phyloP scores from a whole-genome alignment of 176 grass and related monocot genomes.

The Aechmea fasciata region DNA sequence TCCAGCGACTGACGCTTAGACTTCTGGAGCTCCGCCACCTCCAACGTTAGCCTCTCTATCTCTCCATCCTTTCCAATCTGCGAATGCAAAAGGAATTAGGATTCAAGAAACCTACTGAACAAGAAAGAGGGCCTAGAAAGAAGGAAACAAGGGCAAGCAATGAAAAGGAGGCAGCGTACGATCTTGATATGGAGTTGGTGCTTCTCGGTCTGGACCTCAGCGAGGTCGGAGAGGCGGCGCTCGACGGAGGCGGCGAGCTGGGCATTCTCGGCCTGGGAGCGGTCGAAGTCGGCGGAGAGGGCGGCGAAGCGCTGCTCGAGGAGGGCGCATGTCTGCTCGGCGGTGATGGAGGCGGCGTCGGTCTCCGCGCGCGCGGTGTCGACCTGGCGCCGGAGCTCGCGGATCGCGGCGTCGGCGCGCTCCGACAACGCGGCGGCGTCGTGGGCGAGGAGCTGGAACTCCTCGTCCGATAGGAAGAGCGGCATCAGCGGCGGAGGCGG shows the following conservation, averaged over 20 bases:
- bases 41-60: constrained; percentile 52
- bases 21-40: constrained; percentile 60
- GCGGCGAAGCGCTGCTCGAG: constrained; percentile 79
- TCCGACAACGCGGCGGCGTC: constrained; percentile 71
- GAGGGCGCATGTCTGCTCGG: constrained; percentile 87
- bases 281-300: constrained; percentile 57
- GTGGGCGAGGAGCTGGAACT: constrained; percentile 61
- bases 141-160: neutral
- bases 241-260: constrained; percentile 54
- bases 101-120: neutral
- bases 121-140: constrained; percentile 1
- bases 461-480: constrained; percentile 90
- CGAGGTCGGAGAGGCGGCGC: constrained; percentile 44
- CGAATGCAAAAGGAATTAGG: neutral
- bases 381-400: constrained; percentile 67
- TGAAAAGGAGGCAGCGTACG: constrained; percentile 34
- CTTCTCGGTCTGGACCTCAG: constrained; percentile 64
- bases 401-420: constrained; percentile 67
- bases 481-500: constrained; percentile 42
- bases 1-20: constrained; percentile 68
- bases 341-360: constrained; percentile 59
- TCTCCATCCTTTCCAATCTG: constrained; percentile 89
- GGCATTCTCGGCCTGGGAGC: constrained; percentile 46
- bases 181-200: constrained; percentile 83
- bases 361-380: constrained; percentile 79